A percentile compares a stretch with the other conserved stretches of the same genome.
Conservation (phyloP, 148 eudicot species). For the Dysphania ambrosioides region DNA sequence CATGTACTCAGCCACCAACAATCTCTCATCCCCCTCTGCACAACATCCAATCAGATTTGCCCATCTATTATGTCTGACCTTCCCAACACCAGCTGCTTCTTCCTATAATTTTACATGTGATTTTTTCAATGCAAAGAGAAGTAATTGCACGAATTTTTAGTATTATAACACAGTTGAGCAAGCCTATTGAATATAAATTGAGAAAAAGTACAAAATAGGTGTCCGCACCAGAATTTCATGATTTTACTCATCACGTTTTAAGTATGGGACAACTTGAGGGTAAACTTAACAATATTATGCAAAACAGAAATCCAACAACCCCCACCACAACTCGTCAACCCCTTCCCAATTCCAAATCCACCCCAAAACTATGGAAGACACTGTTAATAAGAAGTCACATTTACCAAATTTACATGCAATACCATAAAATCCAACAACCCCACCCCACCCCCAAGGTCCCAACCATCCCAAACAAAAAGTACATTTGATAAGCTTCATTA, state of each 20-base stretch:
- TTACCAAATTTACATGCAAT: not conserved
- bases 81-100: constrained; percentile 94
- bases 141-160: not conserved
- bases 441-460: not conserved
- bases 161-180: not conserved
- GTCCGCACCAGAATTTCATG: too few relatives aligned
- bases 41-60: constrained; percentile 93
- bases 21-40: constrained; percentile 97
- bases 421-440: not conserved
- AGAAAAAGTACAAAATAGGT: not conserved
- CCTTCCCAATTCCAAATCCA: not conserved
- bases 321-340: not conserved
- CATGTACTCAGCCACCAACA: constrained; percentile 93
- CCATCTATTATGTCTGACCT: constrained; percentile 78
- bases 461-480: not conserved
- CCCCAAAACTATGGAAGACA: not conserved
- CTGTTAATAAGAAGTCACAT: not conserved
- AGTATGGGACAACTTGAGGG: not conserved
- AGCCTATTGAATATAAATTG: not conserved
- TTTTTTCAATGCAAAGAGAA: constrained; percentile 2
- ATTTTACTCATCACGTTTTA: constrained; percentile 4
- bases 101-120: constrained; percentile 44
- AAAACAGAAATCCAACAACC: not conserved
- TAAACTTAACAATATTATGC: not conserved
- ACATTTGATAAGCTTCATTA: not conserved